Percentiles rank a stretch among this genome's conserved stretches.
Evolutionary conservation across 2,329 filamentous ascomycete genomes (phyloP).

Genomic region (Fusarium sp.): DNA sequence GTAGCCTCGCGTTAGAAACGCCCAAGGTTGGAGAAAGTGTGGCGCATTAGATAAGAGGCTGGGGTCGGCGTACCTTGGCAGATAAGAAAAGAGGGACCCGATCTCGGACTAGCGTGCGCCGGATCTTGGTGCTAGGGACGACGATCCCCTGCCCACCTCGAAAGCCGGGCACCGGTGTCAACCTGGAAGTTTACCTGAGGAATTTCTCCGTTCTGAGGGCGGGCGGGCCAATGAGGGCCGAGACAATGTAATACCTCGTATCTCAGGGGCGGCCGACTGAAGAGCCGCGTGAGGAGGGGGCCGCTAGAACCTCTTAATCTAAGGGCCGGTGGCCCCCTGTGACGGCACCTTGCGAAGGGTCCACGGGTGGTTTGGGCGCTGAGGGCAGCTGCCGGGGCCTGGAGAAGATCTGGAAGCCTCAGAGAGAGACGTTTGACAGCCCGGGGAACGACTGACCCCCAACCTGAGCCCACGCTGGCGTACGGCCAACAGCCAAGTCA

Average conservation of each 20-base stretch:
- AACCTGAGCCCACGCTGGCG: neutral
- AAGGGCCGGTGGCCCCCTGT: slow-evolving; percentile 33
- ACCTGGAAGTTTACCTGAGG: slow-evolving; percentile 23
- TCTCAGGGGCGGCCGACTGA: slow-evolving; percentile 50
- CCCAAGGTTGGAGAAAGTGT: slow-evolving; percentile 10
- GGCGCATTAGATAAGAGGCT: slow-evolving; percentile 23
- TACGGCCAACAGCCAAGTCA: slow-evolving; percentile 4
- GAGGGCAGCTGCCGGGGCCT: neutral
- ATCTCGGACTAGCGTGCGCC: slow-evolving; percentile 48
- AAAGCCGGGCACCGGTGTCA: slow-evolving; percentile 41
- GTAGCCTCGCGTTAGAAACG: slow-evolving; percentile 22
- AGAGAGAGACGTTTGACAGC: neutral
- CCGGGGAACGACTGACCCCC: neutral
- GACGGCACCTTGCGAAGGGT: slow-evolving; percentile 39
- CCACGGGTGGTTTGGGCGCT: slow-evolving; percentile 5
- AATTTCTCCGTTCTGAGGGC: slow-evolving; percentile 42
- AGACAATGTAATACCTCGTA: slow-evolving; percentile 50
- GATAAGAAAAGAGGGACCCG: slow-evolving; percentile 45
- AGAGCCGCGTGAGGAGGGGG: slow-evolving; percentile 43
- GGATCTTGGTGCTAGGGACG: slow-evolving; percentile 40
- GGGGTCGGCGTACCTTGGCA: neutral
- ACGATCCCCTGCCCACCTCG: slow-evolving; percentile 39
- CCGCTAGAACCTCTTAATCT: slow-evolving; percentile 40
- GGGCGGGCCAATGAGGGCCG: slow-evolving; percentile 39
- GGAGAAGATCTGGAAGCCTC: slow-evolving; percentile 8